Conservation (phyloP, 1,284 basidiomycete genomes). For the Melampsora americana region DNA sequence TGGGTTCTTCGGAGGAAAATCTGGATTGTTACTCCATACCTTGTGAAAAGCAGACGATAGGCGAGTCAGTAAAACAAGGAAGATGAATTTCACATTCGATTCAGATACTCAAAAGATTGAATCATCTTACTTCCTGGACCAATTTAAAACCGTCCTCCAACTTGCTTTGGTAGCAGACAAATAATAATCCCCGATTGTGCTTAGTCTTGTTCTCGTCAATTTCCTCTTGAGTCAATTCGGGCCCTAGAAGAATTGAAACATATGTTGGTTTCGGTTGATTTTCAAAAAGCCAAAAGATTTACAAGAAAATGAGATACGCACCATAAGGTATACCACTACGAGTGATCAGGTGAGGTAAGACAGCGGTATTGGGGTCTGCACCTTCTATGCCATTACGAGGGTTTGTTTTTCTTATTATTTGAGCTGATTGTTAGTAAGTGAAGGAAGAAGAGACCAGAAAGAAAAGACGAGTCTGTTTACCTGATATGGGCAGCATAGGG, state of each 20-base stretch:
- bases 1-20: constrained; percentile 33
- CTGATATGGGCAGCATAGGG: constrained; percentile 44
- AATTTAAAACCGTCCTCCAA: constrained; percentile 39
- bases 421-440: background rate
- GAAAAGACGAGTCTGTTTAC: constrained; percentile 6
- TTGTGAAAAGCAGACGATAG: background rate
- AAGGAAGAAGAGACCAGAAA: background rate
- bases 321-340: constrained; percentile 43
- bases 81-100: background rate
- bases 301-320: background rate
- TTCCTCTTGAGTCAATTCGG: too few relatives aligned
- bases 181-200: constrained; percentile 39
- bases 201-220: constrained; percentile 35
- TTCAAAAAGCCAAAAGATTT: background rate
- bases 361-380: constrained; percentile 13
- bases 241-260: constrained; percentile 19
- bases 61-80: background rate
- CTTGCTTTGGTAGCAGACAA: constrained; percentile 38
- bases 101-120: background rate
- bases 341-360: constrained; percentile 41
- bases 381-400: constrained; percentile 17
- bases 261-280: too few relatives aligned
- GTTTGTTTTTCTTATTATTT: constrained; percentile 40
- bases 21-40: constrained; percentile 38
- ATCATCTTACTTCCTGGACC: constrained; percentile 26